A percentile compares a stretch with the other conserved stretches of the same genome.
Conservation (phyloP, 2,329 filamentous ascomycete genomes). For the Tolypocladium cylindrosporum region DNA sequence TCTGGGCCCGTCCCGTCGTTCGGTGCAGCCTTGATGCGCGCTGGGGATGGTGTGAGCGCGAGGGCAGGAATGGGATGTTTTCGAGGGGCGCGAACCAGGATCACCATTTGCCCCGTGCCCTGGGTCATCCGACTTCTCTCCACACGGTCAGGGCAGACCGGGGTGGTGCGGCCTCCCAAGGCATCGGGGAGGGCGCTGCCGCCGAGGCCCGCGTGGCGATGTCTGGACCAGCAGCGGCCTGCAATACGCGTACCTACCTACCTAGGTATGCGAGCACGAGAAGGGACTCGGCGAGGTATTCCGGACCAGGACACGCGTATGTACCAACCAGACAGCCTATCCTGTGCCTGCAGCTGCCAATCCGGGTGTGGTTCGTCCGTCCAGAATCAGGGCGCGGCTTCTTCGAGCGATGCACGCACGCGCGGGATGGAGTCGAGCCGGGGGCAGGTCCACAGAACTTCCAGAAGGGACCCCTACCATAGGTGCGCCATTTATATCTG, state of each 20-base stretch:
- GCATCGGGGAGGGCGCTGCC: neutral
- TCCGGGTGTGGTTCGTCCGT: too few species aligned
- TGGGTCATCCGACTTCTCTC: neutral
- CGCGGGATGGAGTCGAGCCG: neutral
- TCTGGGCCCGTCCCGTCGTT: neutral
- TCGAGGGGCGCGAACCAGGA: neutral
- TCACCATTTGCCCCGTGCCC: neutral
- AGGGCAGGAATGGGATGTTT: neutral
- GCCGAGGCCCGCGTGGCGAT: neutral
- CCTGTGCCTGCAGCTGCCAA: neutral
- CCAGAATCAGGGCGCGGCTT: too few species aligned
- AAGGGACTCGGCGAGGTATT: too few species aligned
- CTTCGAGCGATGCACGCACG: neutral
- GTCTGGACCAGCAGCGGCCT: neutral
- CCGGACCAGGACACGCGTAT: neutral
- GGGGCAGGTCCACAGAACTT: neutral
- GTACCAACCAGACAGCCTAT: neutral
- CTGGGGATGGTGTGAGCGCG: neutral
- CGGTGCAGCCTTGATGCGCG: neutral
- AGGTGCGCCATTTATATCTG: neutral
- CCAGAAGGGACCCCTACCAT: neutral
- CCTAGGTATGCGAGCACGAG: too few species aligned
- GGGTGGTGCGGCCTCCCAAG: neutral
- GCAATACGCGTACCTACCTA: too few species aligned
- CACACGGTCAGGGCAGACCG: too few species aligned